Conservation (phyloP, 1,139 yeast species). For the Saccharomyces hybrid region DNA sequence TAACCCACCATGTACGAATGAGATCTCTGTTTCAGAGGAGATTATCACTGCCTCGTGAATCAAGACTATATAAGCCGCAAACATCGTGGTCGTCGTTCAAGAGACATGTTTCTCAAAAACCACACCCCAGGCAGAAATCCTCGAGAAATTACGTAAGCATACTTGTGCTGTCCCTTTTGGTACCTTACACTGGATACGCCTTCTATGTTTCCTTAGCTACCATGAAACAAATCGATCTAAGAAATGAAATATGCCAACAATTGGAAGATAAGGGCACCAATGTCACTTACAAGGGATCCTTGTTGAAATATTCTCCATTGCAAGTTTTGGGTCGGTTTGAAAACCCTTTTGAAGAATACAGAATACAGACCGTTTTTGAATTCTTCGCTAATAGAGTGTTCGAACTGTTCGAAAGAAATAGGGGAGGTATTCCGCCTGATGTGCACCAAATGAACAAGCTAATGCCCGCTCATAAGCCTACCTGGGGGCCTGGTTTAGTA, state of each 20-base stretch:
- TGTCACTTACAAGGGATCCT: conserved; percentile 26
- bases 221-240: conserved; percentile 45
- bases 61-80: neutral
- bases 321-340: conserved; percentile 73
- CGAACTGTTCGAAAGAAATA: conserved; percentile 62
- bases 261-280: conserved; percentile 19
- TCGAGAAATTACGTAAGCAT: conserved; percentile 13
- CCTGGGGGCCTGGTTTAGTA: conserved; percentile 17
- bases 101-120: conserved; percentile 3
- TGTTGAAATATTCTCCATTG: conserved; percentile 38
- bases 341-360: conserved; percentile 85
- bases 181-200: conserved; percentile 64
- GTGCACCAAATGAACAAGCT: conserved; percentile 41
- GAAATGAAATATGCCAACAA: conserved; percentile 35
- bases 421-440: conserved; percentile 58
- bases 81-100: neutral
- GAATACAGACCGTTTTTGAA: conserved; percentile 85
- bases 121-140: conserved; percentile 3
- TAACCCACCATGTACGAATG: neutral
- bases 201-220: conserved; percentile 53
- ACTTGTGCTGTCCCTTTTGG: conserved; percentile 32
- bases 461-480: conserved; percentile 53
- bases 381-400: conserved; percentile 63
- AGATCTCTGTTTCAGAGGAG: neutral
- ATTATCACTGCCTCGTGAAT: neutral